Evolutionary conservation across 2,329 filamentous ascomycete species (phyloP), one percentile per base, ranked within the genome.

Genomic region (Beauveria rudraprayagi): DNA sequence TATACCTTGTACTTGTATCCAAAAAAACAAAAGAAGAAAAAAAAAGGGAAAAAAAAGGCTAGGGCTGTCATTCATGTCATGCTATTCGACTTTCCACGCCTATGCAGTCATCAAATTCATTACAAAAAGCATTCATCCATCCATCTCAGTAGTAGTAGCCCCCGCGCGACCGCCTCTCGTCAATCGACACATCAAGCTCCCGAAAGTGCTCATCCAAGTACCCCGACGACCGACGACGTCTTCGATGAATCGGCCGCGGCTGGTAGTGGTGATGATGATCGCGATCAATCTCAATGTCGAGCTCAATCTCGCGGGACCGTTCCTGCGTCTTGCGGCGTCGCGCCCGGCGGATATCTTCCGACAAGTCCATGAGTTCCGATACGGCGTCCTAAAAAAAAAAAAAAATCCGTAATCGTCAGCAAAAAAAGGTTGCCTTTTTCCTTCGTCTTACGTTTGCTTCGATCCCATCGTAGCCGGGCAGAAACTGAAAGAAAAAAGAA

Each of bases 251-350:
- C 9, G 56, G 56, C 34, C 47, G 17, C 16, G 46, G 54, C 4
- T 52, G 28, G 19, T 56, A 28, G 28, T 48, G 47, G 17, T 34
- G 10, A 19, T 48, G 54, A 11, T 37, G 34, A 17, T 40, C 40
- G 24, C 53, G 52, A 7, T 61, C 60, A 61, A 61, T 61, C 46
- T 61, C 60, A 47, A 61, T 61, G 40, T 61, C 60, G 8, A 61
- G 24, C 37, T 61, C 60, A 40, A 61, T 7, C 19, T 56, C 60
- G 40, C 24, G 56, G 47, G 46, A 22, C 37, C 47, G 47, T 8
- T 50, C 44, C 17, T 51, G 46, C 0, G 34, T n/a, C 19, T 19
- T 50, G 30, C 59, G 51, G 5, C 40, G 46, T 16, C 53, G 54
- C 8, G 24, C 6, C 5, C 55, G 47, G 14, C 55, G 48, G 1